Conservation (phyloP, 768 basidiomycete species). For the Gloeopeniophorella convolvens region DNA sequence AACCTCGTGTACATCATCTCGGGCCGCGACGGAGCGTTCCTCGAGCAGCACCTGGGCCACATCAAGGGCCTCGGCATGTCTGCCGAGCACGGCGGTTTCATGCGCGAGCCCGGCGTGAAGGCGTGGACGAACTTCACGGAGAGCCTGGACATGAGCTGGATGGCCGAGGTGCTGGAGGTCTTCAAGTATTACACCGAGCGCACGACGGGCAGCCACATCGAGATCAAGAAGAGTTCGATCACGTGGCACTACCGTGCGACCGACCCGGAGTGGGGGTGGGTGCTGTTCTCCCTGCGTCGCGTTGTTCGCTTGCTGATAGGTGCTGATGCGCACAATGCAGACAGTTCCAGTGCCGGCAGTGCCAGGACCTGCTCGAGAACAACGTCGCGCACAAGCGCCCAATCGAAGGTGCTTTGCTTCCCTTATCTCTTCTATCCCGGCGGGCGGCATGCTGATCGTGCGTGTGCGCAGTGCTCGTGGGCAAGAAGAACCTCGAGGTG, state of each 20-base stretch:
- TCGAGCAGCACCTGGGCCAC: slow-evolving; percentile 87
- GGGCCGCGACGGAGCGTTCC: slow-evolving; percentile 88
- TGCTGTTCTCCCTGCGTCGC: slow-evolving; percentile 17
- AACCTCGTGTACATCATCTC: slow-evolving; percentile 98
- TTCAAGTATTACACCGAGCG: slow-evolving; percentile 96
- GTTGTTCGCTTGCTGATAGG: not conserved
- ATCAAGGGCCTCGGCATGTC: slow-evolving; percentile 79
- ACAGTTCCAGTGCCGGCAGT: slow-evolving; percentile 92
- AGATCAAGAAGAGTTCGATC: slow-evolving; percentile 95
- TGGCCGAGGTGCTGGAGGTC: slow-evolving; percentile 90
- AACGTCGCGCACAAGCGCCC: slow-evolving; percentile 89
- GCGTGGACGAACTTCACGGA: slow-evolving; percentile 89
- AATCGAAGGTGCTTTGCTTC: slow-evolving; percentile 64
- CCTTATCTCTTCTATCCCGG: not conserved
- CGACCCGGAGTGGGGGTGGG: slow-evolving; percentile 95
- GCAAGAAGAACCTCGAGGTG: slow-evolving; percentile 98
- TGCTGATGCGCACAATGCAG: slow-evolving; percentile 31
- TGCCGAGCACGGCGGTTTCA: slow-evolving; percentile 94
- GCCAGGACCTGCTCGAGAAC: slow-evolving; percentile 92
- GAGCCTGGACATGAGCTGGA: slow-evolving; percentile 94
- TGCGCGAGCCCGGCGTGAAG: slow-evolving; percentile 58
- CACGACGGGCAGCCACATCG: slow-evolving; percentile 93
- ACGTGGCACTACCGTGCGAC: slow-evolving; percentile 95
- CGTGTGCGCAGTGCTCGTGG: slow-evolving; percentile 64
- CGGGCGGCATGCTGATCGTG: not conserved